Conservation (phyloP, 306 rosid genomes). For the Ormosia emarginata region DNA sequence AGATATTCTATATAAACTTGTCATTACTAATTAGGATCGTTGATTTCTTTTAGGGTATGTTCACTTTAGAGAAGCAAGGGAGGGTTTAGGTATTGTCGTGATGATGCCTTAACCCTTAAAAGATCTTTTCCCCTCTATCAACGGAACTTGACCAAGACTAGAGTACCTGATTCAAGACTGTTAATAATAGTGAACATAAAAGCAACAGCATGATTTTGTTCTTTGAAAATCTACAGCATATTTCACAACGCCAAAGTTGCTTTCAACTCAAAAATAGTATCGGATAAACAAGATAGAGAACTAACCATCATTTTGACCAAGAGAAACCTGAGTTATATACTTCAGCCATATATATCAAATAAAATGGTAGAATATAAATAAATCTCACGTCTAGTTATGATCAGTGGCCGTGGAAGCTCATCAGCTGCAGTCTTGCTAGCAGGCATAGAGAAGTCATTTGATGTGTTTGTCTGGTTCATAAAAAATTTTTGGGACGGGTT, state of each 20-base stretch:
- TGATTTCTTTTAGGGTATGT: background rate
- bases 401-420: constrained; percentile 77
- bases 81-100: constrained; percentile 12
- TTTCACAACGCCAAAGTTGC: background rate
- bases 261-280: background rate
- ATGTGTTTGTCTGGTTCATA: constrained; percentile 50
- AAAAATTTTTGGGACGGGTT: constrained; percentile 61
- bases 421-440: constrained; percentile 51
- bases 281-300: background rate
- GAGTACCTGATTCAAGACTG: background rate
- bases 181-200: constrained; percentile 5
- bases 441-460: constrained; percentile 56
- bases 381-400: constrained; percentile 76
- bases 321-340: background rate
- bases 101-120: constrained; percentile 18
- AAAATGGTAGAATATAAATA: background rate
- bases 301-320: constrained; percentile 12
- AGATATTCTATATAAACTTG: background rate
- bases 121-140: constrained; percentile 14
- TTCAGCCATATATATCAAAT: background rate
- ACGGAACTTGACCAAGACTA: background rate
- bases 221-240: background rate
- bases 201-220: background rate
- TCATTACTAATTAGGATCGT: background rate
- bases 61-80: background rate